Evolutionary conservation across 2,329 filamentous ascomycete species (phyloP).

Genomic region (Elsinoe necatrix): DNA sequence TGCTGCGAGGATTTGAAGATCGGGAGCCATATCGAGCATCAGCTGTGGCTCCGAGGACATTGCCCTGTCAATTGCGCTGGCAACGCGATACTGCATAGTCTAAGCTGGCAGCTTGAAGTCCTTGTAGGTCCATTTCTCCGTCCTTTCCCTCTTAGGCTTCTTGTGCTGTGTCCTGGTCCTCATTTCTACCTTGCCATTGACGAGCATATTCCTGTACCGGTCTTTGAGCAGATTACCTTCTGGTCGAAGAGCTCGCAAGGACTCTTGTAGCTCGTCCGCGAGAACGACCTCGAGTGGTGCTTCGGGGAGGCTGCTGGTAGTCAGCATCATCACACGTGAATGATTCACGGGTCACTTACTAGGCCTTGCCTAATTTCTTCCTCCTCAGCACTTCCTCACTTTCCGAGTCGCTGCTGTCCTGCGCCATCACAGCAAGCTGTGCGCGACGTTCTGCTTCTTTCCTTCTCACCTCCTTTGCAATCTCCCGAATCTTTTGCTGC

Average conservation of each 20-base stretch:
- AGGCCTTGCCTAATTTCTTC: slow-evolving; percentile 61
- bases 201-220: slow-evolving; percentile 77
- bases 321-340: slow-evolving; percentile 1
- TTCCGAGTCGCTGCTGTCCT: slow-evolving; percentile 27
- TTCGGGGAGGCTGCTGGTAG: slow-evolving; percentile 54
- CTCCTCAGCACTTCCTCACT: slow-evolving; percentile 49
- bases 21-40: too few relatives aligned
- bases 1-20: too few relatives aligned
- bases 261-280: slow-evolving; percentile 44
- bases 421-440: slow-evolving; percentile 19
- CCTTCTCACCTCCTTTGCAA: slow-evolving; percentile 55
- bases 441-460: slow-evolving; percentile 36
- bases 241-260: slow-evolving; percentile 55
- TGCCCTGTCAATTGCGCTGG: too few relatives aligned
- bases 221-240: slow-evolving; percentile 95
- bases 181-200: slow-evolving; percentile 82
- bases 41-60: too few relatives aligned
- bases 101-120: slow-evolving; percentile 58
- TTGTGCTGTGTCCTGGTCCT: slow-evolving; percentile 72
- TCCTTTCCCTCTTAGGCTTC: slow-evolving; percentile 70
- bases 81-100: background rate
- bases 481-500: slow-evolving; percentile 60
- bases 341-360: slow-evolving; percentile 26
- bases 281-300: slow-evolving; percentile 45
- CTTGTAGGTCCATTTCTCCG: slow-evolving; percentile 97